Conservation (phyloP, 2,329 filamentous ascomycete species). For the Massarina eburnea region DNA sequence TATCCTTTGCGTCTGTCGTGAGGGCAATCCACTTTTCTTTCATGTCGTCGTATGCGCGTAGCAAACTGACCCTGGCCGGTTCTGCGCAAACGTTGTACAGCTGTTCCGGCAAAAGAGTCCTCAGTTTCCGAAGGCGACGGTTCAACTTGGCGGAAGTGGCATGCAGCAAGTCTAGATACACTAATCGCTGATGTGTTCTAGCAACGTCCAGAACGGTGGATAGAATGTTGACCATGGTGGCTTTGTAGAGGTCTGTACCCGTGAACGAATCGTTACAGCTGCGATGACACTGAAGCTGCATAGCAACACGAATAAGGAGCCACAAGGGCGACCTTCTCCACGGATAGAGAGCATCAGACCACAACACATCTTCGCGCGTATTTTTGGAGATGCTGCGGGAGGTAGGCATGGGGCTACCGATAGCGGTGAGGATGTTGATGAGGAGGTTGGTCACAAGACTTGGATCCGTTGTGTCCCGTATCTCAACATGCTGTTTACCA, state of each 20-base stretch:
- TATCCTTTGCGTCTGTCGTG: neutral
- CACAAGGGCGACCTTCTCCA: constrained; percentile 59
- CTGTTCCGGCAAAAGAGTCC: constrained; percentile 7
- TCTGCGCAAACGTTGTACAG: constrained; percentile 8
- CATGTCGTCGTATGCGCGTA: constrained; percentile 11
- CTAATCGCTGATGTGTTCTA: neutral
- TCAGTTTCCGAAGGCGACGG: constrained; percentile 26
- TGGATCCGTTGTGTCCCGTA: constrained; percentile 54
- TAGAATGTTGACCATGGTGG: constrained; percentile 54
- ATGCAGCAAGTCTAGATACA: constrained; percentile 16
- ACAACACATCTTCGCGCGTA: constrained; percentile 58
- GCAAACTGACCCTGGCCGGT: constrained; percentile 2
- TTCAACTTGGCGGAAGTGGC: constrained; percentile 22
- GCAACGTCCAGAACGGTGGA: constrained; percentile 41
- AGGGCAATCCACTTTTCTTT: constrained; percentile 13
- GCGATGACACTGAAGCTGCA: constrained; percentile 46
- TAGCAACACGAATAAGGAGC: constrained; percentile 56
- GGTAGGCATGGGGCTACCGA: constrained; percentile 33
- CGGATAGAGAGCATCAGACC: constrained; percentile 38
- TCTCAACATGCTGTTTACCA: constrained; percentile 40
- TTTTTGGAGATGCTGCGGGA: constrained; percentile 53
- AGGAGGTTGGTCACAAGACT: constrained; percentile 57
- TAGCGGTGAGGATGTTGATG: constrained; percentile 40
- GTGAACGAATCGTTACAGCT: constrained; percentile 9
- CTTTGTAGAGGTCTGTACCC: constrained; percentile 49